phyloP scores from a whole-genome alignment of 495 filamentous ascomycete genomes.

The Eremomyces bilateralis region DNA sequence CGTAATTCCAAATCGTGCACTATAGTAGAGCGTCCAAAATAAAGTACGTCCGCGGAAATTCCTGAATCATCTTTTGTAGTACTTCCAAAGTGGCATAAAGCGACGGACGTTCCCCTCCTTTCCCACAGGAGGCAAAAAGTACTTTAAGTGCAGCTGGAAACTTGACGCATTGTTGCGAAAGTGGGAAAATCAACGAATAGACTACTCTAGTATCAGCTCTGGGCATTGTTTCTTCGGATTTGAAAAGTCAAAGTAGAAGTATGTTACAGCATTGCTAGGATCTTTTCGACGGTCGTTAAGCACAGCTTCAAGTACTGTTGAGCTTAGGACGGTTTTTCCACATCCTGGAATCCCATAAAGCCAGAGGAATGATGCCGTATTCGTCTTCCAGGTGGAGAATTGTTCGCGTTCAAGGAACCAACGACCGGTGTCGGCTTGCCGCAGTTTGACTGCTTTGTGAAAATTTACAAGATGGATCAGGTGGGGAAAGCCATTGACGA shows the following conservation, averaged over 20 bases:
- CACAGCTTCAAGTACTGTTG: constrained; percentile 3
- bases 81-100: constrained; percentile 3
- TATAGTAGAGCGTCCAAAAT: constrained; percentile 12
- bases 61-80: constrained; percentile 2
- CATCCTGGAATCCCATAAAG: constrained; percentile 1
- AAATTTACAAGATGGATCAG: constrained; percentile 7
- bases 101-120: constrained; percentile 6
- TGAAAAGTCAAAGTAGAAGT: constrained; percentile 5
- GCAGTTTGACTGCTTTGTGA: constrained; percentile 5
- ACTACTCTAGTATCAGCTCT: constrained; percentile 2
- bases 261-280: not conserved
- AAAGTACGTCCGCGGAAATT: constrained; percentile 6
- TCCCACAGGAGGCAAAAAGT: constrained; percentile 4
- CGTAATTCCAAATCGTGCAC: too few relatives aligned
- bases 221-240: constrained; percentile 3
- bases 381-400: constrained; percentile 4
- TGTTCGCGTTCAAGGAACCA: constrained; percentile 7
- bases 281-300: too few relatives aligned
- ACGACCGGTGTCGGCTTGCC: constrained; percentile 6
- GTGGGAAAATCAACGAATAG: constrained; percentile 6
- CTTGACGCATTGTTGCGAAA: constrained; percentile 5
- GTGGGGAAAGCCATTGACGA: constrained; percentile 5
- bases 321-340: constrained; percentile 6
- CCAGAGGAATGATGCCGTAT: constrained; percentile 1
- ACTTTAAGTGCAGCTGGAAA: constrained; percentile 2